phyloP scores from a whole-genome alignment of 2,329 filamentous ascomycete genomes.

The Claviceps sp. region DNA sequence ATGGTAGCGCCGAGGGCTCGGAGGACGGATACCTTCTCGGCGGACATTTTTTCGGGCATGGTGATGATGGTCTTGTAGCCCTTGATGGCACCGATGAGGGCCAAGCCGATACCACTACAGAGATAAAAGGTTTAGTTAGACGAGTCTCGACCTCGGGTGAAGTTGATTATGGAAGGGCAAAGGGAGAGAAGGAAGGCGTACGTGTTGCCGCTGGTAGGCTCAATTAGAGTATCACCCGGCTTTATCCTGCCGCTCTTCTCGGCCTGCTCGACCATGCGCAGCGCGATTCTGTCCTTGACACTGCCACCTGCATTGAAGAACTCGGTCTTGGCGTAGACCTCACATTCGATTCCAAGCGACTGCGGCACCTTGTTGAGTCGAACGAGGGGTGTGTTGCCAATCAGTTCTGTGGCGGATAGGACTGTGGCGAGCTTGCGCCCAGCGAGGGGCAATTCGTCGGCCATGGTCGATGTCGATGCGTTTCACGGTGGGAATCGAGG shows the following conservation, averaged over 20 bases:
- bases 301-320: conserved; percentile 89
- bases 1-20: conserved; percentile 92
- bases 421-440: conserved; percentile 24
- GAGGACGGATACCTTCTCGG: conserved; percentile 92
- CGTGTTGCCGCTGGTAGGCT: conserved; percentile 96
- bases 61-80: conserved; percentile 99
- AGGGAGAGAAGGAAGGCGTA: conserved; percentile 18
- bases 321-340: conserved; percentile 84
- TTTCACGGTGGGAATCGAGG: neutral
- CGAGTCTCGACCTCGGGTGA: no score
- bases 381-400: conserved; percentile 92
- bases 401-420: conserved; percentile 66
- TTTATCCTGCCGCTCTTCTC: conserved; percentile 87
- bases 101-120: conserved; percentile 69
- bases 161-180: neutral
- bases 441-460: conserved; percentile 2
- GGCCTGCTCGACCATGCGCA: conserved; percentile 95
- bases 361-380: conserved; percentile 86
- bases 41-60: conserved; percentile 97
- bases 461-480: neutral
- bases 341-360: conserved; percentile 75
- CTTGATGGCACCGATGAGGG: conserved; percentile 88
- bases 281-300: conserved; percentile 87
- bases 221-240: conserved; percentile 92
- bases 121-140: neutral